A percentile compares a stretch with the other conserved stretches of the same genome.
These are phyloP conservation scores for Podila verticillata DNA, from an alignment of 192 early-diverging fungal genomes.

Conservation along the genomic window DNA sequence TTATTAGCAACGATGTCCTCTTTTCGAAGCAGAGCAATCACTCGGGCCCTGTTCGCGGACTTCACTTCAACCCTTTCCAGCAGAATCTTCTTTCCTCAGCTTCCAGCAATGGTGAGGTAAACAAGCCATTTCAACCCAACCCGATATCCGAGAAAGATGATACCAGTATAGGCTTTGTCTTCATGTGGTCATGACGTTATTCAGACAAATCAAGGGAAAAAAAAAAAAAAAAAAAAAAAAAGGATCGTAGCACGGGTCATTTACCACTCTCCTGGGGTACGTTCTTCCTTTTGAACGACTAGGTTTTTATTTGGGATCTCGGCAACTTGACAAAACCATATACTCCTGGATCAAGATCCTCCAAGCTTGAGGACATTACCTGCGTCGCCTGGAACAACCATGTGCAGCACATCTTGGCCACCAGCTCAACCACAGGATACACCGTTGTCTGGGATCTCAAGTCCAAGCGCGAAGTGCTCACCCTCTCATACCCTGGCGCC, in stretches of 20 bases:
- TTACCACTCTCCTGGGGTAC: not conserved
- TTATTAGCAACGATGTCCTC: slow-evolving; percentile 61
- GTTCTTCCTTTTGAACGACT: not conserved
- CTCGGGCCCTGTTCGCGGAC: slow-evolving; percentile 87
- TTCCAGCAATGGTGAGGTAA: slow-evolving; percentile 91
- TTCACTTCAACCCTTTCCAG: slow-evolving; percentile 93
- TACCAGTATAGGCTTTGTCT: not conserved
- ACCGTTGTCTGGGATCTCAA: slow-evolving; percentile 98
- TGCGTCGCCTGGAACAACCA: slow-evolving; percentile 93
- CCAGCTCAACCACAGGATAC: slow-evolving; percentile 88
- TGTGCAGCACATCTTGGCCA: slow-evolving; percentile 92
- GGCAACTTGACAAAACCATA: slow-evolving; percentile 88
- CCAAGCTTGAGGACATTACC: slow-evolving; percentile 89
- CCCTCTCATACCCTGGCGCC: slow-evolving; percentile 67
- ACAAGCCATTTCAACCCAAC: not conserved
- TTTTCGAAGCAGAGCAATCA: slow-evolving; percentile 79
- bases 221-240: not conserved
- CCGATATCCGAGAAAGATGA: not conserved
- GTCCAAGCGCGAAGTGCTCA: slow-evolving; percentile 85
- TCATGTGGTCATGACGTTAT: not conserved
- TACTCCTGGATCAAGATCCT: slow-evolving; percentile 85
- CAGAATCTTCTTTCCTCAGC: slow-evolving; percentile 89
- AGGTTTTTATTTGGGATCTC: slow-evolving; percentile 97
- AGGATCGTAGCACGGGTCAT: not conserved
- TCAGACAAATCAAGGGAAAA: not conserved